Percentiles rank a stretch among this genome's conserved stretches.
Conservation (phyloP, 2,329 filamentous ascomycete species). For the Dactylonectria macrodidyma region DNA sequence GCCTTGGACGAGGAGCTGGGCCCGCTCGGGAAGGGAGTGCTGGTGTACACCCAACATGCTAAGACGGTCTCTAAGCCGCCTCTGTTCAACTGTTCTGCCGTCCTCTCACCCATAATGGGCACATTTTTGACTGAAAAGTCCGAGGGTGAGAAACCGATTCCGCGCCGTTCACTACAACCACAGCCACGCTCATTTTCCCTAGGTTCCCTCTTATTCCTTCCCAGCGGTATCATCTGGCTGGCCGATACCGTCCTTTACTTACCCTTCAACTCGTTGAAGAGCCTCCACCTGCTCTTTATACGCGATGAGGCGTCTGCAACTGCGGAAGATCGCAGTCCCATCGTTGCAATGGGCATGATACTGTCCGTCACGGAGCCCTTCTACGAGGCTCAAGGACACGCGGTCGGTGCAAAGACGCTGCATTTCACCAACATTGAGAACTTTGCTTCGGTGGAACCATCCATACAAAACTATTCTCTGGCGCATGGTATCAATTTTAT, state of each 20-base stretch:
- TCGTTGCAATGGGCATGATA: conserved; percentile 26
- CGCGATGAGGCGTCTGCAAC: conserved; percentile 13
- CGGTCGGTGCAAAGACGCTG: background rate
- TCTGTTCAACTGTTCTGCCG: too few relatives aligned
- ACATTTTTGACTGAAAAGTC: too few relatives aligned
- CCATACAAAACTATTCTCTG: conserved; percentile 15
- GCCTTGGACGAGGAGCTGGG: too few relatives aligned
- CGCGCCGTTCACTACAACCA: too few relatives aligned
- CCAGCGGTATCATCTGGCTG: conserved; percentile 23
- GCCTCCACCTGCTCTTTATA: conserved; percentile 12
- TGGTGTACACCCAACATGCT: too few relatives aligned
- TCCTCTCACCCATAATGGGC: too few relatives aligned
- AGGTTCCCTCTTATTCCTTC: conserved; percentile 16
- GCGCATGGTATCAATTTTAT: conserved; percentile 7
- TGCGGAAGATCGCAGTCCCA: background rate
- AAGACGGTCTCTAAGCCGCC: too few relatives aligned
- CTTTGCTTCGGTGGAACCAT: background rate
- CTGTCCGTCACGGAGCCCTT: conserved; percentile 20
- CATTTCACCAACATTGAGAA: conserved; percentile 16
- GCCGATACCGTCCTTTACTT: conserved; percentile 12
- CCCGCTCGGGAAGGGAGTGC: too few relatives aligned
- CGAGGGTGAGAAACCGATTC: too few relatives aligned
- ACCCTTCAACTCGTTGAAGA: conserved; percentile 2
- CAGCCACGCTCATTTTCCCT: too few relatives aligned
- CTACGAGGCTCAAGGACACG: conserved; percentile 7